Evolutionary conservation across 768 basidiomycete genomes (phyloP), one percentile per base, ranked within the genome.

Genomic region (Mrakia frigida): DNA sequence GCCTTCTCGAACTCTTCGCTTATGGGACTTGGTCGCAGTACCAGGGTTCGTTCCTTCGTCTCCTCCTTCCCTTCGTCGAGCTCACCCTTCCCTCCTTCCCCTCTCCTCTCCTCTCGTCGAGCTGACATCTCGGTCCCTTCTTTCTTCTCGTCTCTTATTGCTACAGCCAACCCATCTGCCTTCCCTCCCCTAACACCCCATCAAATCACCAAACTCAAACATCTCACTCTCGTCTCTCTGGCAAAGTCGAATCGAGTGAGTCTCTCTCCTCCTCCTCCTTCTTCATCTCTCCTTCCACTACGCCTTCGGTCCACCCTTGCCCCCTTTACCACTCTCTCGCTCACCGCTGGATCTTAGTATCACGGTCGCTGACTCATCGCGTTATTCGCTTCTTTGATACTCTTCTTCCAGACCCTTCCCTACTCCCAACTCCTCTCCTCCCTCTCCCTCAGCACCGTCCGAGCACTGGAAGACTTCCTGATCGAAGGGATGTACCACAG

Each of bases 401-500:
- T 78, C 28, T 37, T 70, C 74, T 28, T 41, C 11, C 73, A 79
- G 73, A 80, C 68, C 1, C 88, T 98, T 3, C 89, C 93, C 0
- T 98, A 98, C 83, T 83, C 88, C 14, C 84, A 87, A 50, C 87
- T 98, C 2, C 87, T 92, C 10, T 82, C 87, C 70, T 85, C 87
- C 4, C 87, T 99, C 28, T 88, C 92, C 69, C 87, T 96, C 83
- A 86, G 89, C 4, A 89, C 88, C 7, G 89, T 95, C 76, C 90
- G 95, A 73, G 92, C 92, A 75, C 89, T 99, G 3, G 96, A 99
- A 83, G 95, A 98, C 84, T 89, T 98, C 79, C 92, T 98, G 82
- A 98, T 99, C 83, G 94, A 98, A 81, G 92, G 92, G 16, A 94
- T 98, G 83, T 98, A 98, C 84, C 89, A 92, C 56, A 91, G 93